Conservation (phyloP, 2,329 filamentous ascomycete genomes). For the Alternaria angustiovoidea region DNA sequence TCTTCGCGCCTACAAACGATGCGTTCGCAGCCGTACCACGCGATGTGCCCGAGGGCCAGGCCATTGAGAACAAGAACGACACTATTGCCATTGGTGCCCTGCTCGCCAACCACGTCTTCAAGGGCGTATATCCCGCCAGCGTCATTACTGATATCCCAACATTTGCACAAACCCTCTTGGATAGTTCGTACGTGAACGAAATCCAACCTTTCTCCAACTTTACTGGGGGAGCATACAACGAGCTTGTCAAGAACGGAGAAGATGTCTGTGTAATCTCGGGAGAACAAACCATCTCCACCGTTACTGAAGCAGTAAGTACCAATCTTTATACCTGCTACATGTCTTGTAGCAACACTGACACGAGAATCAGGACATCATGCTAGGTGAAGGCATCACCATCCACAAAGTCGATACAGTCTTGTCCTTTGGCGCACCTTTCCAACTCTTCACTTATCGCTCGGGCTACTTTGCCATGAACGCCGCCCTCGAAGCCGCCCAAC, state of each 20-base stretch:
- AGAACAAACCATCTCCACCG: constrained; percentile 57
- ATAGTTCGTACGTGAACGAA: constrained; percentile 50
- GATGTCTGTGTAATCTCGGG: constrained; percentile 61
- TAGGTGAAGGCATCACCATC: constrained; percentile 38
- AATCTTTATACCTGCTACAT: neutral
- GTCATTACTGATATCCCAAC: constrained; percentile 49
- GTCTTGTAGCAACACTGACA: neutral
- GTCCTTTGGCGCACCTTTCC: constrained; percentile 36
- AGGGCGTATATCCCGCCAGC: constrained; percentile 56
- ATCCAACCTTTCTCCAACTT: constrained; percentile 62
- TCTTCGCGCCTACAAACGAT: constrained; percentile 65
- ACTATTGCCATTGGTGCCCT: constrained; percentile 53
- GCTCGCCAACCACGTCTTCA: constrained; percentile 65
- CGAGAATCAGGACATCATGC: constrained; percentile 30
- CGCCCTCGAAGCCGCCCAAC: constrained; percentile 19
- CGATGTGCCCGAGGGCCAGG: constrained; percentile 35
- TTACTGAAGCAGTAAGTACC: constrained; percentile 57
- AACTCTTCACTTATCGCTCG: constrained; percentile 38
- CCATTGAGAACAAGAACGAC: constrained; percentile 44
- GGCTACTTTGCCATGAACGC: constrained; percentile 37
- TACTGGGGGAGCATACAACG: constrained; percentile 65
- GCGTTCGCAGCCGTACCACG: constrained; percentile 50
- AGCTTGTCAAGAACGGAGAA: constrained; percentile 51
- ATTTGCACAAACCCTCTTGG: constrained; percentile 60
- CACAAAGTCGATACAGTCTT: constrained; percentile 39